A percentile compares a stretch with the other conserved stretches of the same genome.
phyloP scores from a whole-genome alignment of 768 basidiomycete genomes.

The Mrakia gelida region DNA sequence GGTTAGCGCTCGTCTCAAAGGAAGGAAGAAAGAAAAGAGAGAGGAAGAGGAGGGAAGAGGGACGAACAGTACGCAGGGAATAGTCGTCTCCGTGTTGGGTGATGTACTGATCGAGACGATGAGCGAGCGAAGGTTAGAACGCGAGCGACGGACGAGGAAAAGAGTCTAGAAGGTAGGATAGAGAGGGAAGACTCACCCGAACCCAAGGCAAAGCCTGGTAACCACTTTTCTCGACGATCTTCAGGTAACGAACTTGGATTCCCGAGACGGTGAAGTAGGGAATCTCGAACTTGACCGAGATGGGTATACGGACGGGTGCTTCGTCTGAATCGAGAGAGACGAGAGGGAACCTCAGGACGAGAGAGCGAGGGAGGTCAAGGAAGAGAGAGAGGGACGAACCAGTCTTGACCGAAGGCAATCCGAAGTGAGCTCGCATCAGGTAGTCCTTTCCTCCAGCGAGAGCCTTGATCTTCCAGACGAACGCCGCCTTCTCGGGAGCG shows the following conservation, averaged over 20 bases:
- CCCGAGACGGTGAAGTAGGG: slow-evolving; percentile 96
- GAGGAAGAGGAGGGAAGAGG: neutral
- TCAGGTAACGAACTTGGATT: slow-evolving; percentile 94
- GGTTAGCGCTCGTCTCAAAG: neutral
- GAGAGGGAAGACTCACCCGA: slow-evolving; percentile 12
- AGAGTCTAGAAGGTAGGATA: neutral
- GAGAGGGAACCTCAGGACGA: neutral
- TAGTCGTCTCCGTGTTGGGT: slow-evolving; percentile 48
- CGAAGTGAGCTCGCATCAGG: slow-evolving; percentile 97
- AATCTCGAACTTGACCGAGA: slow-evolving; percentile 96
- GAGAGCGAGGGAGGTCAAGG: neutral
- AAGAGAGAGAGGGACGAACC: slow-evolving; percentile 55
- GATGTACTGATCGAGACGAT: slow-evolving; percentile 36
- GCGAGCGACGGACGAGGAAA: neutral
- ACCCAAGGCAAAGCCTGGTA: slow-evolving; percentile 56
- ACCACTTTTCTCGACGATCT: slow-evolving; percentile 97
- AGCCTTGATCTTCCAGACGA: slow-evolving; percentile 99
- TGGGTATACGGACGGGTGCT: slow-evolving; percentile 60
- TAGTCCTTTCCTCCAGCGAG: slow-evolving; percentile 93
- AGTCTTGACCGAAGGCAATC: slow-evolving; percentile 83
- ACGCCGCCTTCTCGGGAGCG: slow-evolving; percentile 94
- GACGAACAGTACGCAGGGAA: slow-evolving; percentile 40
- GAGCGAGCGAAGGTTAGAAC: neutral
- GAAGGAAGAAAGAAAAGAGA: neutral
- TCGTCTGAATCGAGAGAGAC: slow-evolving; percentile 16